Evolutionary conservation across 768 basidiomycete species (phyloP).

Genomic region (Boletus vinaceobasis): DNA sequence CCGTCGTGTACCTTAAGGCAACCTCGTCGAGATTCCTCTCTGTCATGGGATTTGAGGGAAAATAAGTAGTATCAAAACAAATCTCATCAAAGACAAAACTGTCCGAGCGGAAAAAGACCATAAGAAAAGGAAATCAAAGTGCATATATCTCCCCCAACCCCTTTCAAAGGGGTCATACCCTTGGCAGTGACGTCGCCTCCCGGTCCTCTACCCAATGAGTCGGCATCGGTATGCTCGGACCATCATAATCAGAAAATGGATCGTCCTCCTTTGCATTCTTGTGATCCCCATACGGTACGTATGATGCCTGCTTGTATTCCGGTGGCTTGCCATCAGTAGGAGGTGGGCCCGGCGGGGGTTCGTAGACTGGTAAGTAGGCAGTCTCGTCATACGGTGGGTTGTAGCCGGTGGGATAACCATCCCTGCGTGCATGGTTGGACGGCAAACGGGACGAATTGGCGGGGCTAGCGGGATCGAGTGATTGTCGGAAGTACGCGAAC

Average conservation of each 20-base stretch:
- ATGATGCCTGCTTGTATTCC: conserved; percentile 42
- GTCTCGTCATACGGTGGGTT: conserved; percentile 50
- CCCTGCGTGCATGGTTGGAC: conserved; percentile 35
- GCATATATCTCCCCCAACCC: too few species aligned
- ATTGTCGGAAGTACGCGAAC: conserved; percentile 72
- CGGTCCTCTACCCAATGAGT: conserved; percentile 40
- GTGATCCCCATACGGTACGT: conserved; percentile 24
- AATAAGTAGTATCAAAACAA: too few species aligned
- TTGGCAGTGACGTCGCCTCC: conserved; percentile 33
- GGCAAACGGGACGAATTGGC: conserved; percentile 49
- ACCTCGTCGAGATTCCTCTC: too few species aligned
- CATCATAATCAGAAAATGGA: conserved; percentile 55
- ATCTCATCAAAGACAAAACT: too few species aligned
- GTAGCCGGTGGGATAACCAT: conserved; percentile 50
- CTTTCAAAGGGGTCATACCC: conserved; percentile 2
- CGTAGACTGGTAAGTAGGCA: conserved; percentile 36
- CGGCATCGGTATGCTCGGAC: conserved; percentile 31
- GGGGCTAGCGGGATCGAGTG: conserved; percentile 61
- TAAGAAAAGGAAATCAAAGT: too few species aligned
- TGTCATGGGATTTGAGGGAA: too few species aligned
- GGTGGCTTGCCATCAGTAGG: conserved; percentile 47
- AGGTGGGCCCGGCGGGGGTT: conserved; percentile 52
- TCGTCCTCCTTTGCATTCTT: conserved; percentile 42
- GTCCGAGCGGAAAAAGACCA: too few species aligned
- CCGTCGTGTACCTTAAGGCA: too few species aligned